Evolutionary conservation across 108 stramenopile species (phyloP).

Genomic region (Nannochloropsis gaditana): DNA sequence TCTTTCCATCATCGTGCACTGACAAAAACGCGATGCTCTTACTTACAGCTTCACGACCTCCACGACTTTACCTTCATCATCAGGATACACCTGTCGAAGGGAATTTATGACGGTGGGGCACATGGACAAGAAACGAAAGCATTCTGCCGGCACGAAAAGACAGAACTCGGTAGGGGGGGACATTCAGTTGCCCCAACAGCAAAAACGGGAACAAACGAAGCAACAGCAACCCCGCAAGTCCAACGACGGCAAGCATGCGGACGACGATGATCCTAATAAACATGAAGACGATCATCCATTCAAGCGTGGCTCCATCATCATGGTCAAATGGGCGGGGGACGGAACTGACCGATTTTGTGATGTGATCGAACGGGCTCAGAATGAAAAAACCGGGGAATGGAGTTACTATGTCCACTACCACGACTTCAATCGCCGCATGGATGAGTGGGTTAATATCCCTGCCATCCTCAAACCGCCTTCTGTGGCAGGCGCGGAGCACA

Average conservation of each 20-base stretch:
- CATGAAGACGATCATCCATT: constrained; percentile 9
- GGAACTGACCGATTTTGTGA: neutral
- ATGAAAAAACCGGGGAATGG: constrained; percentile 12
- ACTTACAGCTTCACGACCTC: too few species aligned
- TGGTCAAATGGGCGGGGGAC: constrained; percentile 17
- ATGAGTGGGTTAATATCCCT: constrained; percentile 77
- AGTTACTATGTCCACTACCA: constrained; percentile 92
- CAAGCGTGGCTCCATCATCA: neutral
- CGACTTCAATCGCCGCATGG: constrained; percentile 95
- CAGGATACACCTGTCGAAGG: neutral
- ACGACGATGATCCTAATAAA: neutral
- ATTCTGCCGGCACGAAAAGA: neutral
- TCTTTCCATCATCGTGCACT: too few species aligned
- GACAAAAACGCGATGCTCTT: too few species aligned
- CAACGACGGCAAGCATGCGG: neutral
- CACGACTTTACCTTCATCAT: too few species aligned
- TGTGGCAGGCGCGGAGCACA: constrained; percentile 29
- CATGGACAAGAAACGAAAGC: neutral
- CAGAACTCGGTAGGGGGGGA: constrained; percentile 4
- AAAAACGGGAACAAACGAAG: neutral
- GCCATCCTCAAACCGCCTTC: constrained; percentile 46
- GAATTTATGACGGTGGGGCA: neutral
- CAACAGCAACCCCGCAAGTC: constrained; percentile 12
- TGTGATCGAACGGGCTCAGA: constrained; percentile 9
- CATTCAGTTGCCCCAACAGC: neutral